Percentiles rank a stretch among this genome's conserved stretches.
Conservation (phyloP, 371 early-diverging fungal species). For the Basidiobolus heterosporus region DNA sequence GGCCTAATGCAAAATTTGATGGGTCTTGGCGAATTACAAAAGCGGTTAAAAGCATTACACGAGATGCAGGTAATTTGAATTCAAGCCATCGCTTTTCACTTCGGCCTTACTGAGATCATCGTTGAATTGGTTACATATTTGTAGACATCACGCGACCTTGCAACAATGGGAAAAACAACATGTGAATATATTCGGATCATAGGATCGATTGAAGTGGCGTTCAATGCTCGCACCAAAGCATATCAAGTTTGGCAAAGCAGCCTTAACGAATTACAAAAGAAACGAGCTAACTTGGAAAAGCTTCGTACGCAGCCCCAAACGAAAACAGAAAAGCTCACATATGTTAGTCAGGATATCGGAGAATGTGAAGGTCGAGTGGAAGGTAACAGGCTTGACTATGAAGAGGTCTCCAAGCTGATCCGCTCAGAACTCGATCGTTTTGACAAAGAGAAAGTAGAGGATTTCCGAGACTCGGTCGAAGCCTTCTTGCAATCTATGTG, state of each 20-base stretch:
- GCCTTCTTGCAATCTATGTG: slow-evolving; percentile 56
- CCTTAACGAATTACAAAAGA: slow-evolving; percentile 43
- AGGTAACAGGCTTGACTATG: slow-evolving; percentile 44
- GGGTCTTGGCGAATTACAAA: slow-evolving; percentile 58
- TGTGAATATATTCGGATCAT: slow-evolving; percentile 83
- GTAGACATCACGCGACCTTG: slow-evolving; percentile 30
- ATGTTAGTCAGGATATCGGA: background rate
- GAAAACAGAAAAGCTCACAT: background rate
- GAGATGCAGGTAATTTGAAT: slow-evolving; percentile 50
- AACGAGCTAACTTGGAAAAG: slow-evolving; percentile 38
- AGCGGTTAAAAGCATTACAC: slow-evolving; percentile 56
- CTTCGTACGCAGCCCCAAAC: slow-evolving; percentile 31
- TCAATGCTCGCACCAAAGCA: slow-evolving; percentile 52
- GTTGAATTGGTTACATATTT: no score
- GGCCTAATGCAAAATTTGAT: slow-evolving; percentile 40
- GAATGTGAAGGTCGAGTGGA: slow-evolving; percentile 16
- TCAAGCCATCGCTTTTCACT: no score
- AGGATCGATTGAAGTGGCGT: slow-evolving; percentile 59
- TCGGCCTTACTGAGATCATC: no score
- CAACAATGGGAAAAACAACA: slow-evolving; percentile 54
- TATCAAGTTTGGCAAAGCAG: slow-evolving; percentile 53
- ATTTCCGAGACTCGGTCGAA: slow-evolving; percentile 60
- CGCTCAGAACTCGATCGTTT: slow-evolving; percentile 66
- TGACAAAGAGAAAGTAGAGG: slow-evolving; percentile 70
- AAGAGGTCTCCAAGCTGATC: slow-evolving; percentile 50